Conservation (phyloP, 148 eudicot species). For the Vaccinium macrocarpon region DNA sequence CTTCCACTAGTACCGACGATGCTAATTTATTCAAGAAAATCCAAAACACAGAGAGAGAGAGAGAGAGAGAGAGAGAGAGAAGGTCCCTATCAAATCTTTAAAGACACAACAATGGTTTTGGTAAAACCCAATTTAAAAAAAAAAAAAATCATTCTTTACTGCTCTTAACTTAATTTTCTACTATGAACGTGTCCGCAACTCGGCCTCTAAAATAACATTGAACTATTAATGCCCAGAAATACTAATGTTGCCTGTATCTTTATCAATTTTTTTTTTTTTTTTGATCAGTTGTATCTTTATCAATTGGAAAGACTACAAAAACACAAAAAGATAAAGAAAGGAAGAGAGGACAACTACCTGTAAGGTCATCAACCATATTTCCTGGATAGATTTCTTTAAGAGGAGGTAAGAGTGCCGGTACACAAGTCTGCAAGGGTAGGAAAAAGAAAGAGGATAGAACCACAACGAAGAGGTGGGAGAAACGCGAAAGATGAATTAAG, state of each 20-base stretch:
- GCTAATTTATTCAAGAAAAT: background rate
- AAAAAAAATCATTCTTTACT: background rate
- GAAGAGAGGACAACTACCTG: constrained; percentile 39
- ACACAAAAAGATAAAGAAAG: background rate
- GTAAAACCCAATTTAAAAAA: background rate
- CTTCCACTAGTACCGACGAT: background rate
- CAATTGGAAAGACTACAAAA: background rate
- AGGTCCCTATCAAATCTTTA: background rate
- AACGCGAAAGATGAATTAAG: background rate
- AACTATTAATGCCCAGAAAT: background rate
- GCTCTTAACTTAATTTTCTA: background rate
- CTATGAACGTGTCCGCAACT: background rate
- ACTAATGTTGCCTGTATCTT: background rate
- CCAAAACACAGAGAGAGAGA: no score
- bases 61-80: no score
- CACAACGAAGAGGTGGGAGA: constrained; percentile 3
- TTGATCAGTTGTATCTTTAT: background rate
- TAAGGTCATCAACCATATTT: constrained; percentile 80
- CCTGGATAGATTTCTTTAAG: constrained; percentile 80
- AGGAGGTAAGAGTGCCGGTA: constrained; percentile 89
- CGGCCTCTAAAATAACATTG: background rate
- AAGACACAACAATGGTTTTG: background rate
- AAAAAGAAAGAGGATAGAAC: constrained; percentile 9
- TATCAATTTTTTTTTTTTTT: no score
- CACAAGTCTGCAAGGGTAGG: constrained; percentile 65